A percentile compares a stretch with the other conserved stretches of the same genome.
Conservation (phyloP, 495 filamentous ascomycete species). For the Lasiosphaeria miniovina region DNA sequence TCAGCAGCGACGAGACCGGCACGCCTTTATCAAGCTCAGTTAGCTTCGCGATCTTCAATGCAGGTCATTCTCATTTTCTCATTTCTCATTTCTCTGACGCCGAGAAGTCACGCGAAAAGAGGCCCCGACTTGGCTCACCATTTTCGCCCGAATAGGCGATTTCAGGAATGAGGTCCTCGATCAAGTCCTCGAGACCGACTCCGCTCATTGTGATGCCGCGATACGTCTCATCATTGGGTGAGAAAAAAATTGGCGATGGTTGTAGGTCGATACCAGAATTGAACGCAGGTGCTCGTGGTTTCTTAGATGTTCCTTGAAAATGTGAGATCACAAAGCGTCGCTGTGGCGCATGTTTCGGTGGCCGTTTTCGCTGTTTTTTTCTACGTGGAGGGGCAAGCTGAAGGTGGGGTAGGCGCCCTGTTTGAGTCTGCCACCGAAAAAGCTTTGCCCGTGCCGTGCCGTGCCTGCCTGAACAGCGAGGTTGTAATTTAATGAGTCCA, state of each 20-base stretch:
- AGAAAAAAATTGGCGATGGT: conserved; percentile 17
- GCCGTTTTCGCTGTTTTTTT: background rate
- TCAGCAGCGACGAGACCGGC: conserved; percentile 24
- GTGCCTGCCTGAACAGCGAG: background rate
- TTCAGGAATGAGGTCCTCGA: conserved; percentile 67
- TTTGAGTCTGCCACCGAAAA: background rate
- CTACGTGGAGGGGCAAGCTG: background rate
- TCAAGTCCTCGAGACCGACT: conserved; percentile 63
- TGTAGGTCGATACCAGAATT: conserved; percentile 19
- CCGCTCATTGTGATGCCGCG: conserved; percentile 51
- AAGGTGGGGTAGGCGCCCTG: conserved; percentile 12
- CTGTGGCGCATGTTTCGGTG: background rate
- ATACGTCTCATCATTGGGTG: conserved; percentile 25
- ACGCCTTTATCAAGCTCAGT: conserved; percentile 24
- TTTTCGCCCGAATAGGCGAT: conserved; percentile 64
- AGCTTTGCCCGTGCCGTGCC: background rate
- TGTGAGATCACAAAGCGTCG: background rate
- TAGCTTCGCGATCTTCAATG: conserved; percentile 4
- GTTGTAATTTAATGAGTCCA: background rate
- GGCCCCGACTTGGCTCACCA: conserved; percentile 52
- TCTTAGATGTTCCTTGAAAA: background rate
- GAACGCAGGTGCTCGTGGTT: conserved; percentile 25
- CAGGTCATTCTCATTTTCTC: background rate
- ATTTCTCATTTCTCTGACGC: background rate
- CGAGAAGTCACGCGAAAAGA: background rate